Evolutionary conservation across 164 flowering plant genomes (phyloP).

Genomic region (Vitis amurensis): DNA sequence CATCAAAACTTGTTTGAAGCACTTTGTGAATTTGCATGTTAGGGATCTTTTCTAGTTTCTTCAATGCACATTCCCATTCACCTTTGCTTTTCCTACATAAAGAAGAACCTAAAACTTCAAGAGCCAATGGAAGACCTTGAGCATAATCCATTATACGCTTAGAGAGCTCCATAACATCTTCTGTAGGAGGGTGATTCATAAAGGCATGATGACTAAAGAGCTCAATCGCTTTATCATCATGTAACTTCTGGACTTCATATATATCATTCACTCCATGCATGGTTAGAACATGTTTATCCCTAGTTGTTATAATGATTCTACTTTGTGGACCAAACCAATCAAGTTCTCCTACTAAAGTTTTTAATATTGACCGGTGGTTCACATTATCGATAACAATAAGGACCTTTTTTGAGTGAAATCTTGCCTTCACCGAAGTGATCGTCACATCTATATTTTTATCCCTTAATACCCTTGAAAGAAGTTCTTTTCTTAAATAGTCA

Average conservation of each 20-base stretch:
- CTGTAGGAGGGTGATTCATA: neutral
- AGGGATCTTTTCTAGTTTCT: neutral
- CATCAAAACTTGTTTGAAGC: slow-evolving; percentile 5
- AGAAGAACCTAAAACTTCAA: slow-evolving; percentile 4
- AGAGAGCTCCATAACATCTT: neutral
- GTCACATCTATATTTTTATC: neutral
- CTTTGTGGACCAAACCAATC: slow-evolving; percentile 5
- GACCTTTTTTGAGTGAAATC: neutral
- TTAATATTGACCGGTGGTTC: neutral
- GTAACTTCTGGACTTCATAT: slow-evolving; percentile 1
- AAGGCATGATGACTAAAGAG: slow-evolving; percentile 13
- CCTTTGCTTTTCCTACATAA: neutral
- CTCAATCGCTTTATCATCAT: slow-evolving; percentile 2
- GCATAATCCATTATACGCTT: neutral
- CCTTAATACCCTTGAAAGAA: neutral
- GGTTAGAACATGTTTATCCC: slow-evolving; percentile 1
- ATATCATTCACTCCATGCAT: neutral
- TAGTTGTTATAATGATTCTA: slow-evolving; percentile 16
- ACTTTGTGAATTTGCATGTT: neutral
- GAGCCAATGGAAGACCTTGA: slow-evolving; percentile 10
- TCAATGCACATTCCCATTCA: slow-evolving; percentile 4
- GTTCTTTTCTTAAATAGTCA: neutral
- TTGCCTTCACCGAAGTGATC: neutral
- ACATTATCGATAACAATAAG: slow-evolving; percentile 5
- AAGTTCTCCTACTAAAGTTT: neutral